Base-by-base conservation (phyloP, 116 monocot genomes). In the Phalaenopsis hybrid region DNA sequence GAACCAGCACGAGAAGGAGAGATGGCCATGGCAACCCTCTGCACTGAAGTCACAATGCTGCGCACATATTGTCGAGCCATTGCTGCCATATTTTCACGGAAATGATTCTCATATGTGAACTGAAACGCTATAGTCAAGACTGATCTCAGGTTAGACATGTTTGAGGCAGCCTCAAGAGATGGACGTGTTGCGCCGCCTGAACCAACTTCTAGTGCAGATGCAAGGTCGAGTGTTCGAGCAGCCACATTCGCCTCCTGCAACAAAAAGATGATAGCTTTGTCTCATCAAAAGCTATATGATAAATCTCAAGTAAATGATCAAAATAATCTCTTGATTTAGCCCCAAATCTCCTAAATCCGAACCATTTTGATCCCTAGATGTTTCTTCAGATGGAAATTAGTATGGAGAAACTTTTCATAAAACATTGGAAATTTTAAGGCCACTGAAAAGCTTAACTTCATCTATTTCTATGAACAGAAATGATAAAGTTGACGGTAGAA, bases 11-110 rank as follows among this genome's bases (percentile, higher is more conserved):
- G 83, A 1, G 89, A 86, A 33, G 93, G 95, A 75, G 95, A 33
- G 50, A 99, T 87, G 0, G 93, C 93, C 88, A 99, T 86, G 37
- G 98, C 86, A 50, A 99, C 92, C 78, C 98, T 89, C 78, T 99
- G 98, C 17, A 99, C 95, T 25, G 95, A 79, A 21, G 98, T 90
- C 76, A 99, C 86, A 75, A 99, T 84, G 44, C 89, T 90, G 7
- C 98, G 90, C 25, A 99, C 83, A 80, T 99, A 99, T 76, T 99
- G 98, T 7, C 93, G 86, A 5, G 93, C 93, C 95, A 95, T 99
- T n/a, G 86, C 82, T 34, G 92, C 93, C 63, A 99, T 89, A 81
- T 82, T 92, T 6, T 99, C 98, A 58, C 86, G 86, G 20, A 99
- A 84, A 55, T 93, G 89, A 31, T 78, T 76, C 83, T 99, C 95